Conservation (phyloP, 495 filamentous ascomycete genomes). For the Cenococcum geophilum region DNA sequence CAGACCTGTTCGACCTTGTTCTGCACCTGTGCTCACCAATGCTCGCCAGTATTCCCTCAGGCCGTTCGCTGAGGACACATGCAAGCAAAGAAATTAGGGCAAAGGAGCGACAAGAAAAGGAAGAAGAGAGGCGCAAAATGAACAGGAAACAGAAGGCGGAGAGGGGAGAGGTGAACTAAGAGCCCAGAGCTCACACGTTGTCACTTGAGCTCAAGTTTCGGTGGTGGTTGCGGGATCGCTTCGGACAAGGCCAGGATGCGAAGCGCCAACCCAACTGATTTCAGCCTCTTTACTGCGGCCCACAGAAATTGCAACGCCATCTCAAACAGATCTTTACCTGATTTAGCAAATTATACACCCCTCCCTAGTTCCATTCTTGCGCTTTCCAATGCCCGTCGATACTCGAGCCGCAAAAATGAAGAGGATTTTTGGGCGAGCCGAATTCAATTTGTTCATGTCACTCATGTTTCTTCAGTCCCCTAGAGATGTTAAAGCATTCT, state of each 20-base stretch:
- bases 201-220: slow-evolving; percentile 12
- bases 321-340: too few species aligned
- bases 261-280: background rate
- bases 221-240: slow-evolving; percentile 2
- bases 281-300: too few species aligned
- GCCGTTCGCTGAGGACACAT: slow-evolving; percentile 27
- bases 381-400: too few species aligned
- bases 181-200: background rate
- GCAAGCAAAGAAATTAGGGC: slow-evolving; percentile 25
- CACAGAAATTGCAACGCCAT: background rate
- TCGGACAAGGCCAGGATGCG: background rate
- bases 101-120: slow-evolving; percentile 33
- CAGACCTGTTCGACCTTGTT: background rate
- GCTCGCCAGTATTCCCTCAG: slow-evolving; percentile 26
- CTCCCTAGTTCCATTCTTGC: too few species aligned
- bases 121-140: slow-evolving; percentile 4
- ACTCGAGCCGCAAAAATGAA: too few species aligned
- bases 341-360: too few species aligned
- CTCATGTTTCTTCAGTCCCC: background rate
- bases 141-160: slow-evolving; percentile 9
- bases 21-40: slow-evolving; percentile 10
- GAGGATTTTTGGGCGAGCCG: too few species aligned
- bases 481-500: background rate
- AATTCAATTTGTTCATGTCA: too few species aligned
- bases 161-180: slow-evolving; percentile 6